phyloP scores from a whole-genome alignment of 1,284 basidiomycete genomes.

The Malassezia brasiliensis region DNA sequence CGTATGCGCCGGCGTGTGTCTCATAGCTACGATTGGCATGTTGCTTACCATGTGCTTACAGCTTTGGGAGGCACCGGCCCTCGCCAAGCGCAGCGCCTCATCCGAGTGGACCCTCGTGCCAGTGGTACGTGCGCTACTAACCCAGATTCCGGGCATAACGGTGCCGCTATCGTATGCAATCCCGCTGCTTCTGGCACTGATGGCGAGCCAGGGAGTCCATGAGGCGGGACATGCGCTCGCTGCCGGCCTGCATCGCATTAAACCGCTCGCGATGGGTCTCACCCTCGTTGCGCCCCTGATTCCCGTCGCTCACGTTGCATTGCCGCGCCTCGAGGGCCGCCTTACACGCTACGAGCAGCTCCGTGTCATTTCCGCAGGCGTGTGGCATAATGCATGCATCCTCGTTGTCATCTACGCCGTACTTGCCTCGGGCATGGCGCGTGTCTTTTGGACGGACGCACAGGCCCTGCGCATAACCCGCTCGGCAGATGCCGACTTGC shows the following conservation, averaged over 20 bases:
- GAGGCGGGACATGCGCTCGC: conserved; percentile 20
- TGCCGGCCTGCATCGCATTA: conserved; percentile 10
- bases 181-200: conserved; percentile 1
- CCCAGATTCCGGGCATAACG: conserved; percentile 15
- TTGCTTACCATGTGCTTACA: neutral
- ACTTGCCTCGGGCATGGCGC: neutral
- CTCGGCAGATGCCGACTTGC: neutral
- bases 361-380: conserved; percentile 16
- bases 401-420: neutral
- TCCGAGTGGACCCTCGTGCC: conserved; percentile 4
- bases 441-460: conserved; percentile 7
- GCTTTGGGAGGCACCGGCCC: neutral
- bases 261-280: conserved; percentile 11
- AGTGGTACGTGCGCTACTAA: conserved; percentile 1
- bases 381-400: conserved; percentile 18
- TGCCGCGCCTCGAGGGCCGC: neutral
- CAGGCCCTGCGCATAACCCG: conserved; percentile 2
- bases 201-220: conserved; percentile 9
- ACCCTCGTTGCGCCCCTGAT: conserved; percentile 15
- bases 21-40: neutral
- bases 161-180: conserved; percentile 1
- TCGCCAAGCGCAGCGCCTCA: neutral
- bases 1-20: neutral
- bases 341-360: neutral
- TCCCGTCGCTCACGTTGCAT: conserved; percentile 15